phyloP scores from a whole-genome alignment of 1,284 basidiomycete genomes.

The Pseudomicrostroma phylloplanum region DNA sequence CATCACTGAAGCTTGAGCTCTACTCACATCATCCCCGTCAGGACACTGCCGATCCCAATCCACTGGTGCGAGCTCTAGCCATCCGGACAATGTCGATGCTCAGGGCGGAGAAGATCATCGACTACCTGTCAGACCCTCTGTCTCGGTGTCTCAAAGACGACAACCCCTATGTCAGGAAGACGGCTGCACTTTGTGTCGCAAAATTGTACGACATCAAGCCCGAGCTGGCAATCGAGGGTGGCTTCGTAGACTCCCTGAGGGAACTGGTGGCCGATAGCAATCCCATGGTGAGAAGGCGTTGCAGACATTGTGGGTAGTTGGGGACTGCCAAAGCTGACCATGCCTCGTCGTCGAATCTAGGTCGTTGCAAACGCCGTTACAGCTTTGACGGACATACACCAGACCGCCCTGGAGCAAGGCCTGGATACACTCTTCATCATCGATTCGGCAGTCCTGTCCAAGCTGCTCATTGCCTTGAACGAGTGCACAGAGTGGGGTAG shows the following conservation, averaged over 20 bases:
- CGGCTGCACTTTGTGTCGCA: conserved; percentile 86
- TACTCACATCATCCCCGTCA: conserved; percentile 51
- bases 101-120: conserved; percentile 96
- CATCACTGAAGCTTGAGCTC: not conserved
- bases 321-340: not conserved
- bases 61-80: conserved; percentile 87
- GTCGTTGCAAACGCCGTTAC: conserved; percentile 89
- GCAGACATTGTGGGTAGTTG: not conserved
- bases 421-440: conserved; percentile 68
- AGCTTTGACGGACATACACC: conserved; percentile 89
- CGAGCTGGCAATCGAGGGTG: conserved; percentile 86
- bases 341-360: conserved; percentile 18
- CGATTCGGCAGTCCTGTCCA: conserved; percentile 72
- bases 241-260: conserved; percentile 79
- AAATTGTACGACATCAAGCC: conserved; percentile 96
- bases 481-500: conserved; percentile 99
- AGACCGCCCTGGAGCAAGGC: conserved; percentile 46
- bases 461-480: conserved; percentile 88
- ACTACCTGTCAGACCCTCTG: conserved; percentile 89
- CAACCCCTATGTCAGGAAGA: conserved; percentile 86
- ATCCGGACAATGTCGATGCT: conserved; percentile 97
- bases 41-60: conserved; percentile 92
- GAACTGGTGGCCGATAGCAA: conserved; percentile 87
- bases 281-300: conserved; percentile 66
- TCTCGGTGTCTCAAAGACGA: conserved; percentile 86